Evolutionary conservation across 148 eudicot genomes (phyloP).

Genomic region (Cornus controversa): DNA sequence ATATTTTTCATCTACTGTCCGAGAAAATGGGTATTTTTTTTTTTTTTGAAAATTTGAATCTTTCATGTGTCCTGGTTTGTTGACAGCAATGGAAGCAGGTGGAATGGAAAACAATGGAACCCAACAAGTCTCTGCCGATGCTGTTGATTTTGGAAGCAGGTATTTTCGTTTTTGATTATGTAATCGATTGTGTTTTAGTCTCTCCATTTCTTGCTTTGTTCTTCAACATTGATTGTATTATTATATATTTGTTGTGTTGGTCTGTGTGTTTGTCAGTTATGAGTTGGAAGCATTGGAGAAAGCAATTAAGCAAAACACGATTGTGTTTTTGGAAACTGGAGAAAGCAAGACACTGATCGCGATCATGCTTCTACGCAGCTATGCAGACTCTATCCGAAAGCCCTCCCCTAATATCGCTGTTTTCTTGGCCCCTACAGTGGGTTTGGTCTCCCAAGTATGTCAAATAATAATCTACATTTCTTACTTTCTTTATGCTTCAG

Average conservation of each 20-base stretch:
- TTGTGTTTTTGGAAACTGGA: conserved; percentile 87
- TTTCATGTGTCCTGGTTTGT: no score
- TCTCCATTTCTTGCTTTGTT: not conserved
- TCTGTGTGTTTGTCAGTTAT: conserved; percentile 46
- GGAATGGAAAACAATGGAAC: no score
- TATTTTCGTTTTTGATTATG: not conserved
- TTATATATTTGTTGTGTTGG: not conserved
- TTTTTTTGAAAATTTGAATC: no score
- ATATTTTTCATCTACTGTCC: no score
- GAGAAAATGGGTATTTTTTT: no score
- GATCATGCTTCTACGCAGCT: conserved; percentile 79
- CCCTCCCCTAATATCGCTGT: conserved; percentile 67
- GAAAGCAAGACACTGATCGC: conserved; percentile 91
- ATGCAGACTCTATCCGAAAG: conserved; percentile 56
- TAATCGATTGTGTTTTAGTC: not conserved
- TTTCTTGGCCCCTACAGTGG: conserved; percentile 90
- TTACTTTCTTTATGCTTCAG: not conserved
- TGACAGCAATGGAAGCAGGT: no score
- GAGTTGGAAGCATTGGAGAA: conserved; percentile 82
- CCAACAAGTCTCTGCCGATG: no score
- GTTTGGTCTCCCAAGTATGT: conserved; percentile 80
- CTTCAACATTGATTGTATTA: no score
- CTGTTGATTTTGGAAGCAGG: not conserved
- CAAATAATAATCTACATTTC: not conserved
- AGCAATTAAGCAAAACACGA: conserved; percentile 77